Conservation (phyloP, 176 grass and related monocot species). For the Paspalum notatum region DNA sequence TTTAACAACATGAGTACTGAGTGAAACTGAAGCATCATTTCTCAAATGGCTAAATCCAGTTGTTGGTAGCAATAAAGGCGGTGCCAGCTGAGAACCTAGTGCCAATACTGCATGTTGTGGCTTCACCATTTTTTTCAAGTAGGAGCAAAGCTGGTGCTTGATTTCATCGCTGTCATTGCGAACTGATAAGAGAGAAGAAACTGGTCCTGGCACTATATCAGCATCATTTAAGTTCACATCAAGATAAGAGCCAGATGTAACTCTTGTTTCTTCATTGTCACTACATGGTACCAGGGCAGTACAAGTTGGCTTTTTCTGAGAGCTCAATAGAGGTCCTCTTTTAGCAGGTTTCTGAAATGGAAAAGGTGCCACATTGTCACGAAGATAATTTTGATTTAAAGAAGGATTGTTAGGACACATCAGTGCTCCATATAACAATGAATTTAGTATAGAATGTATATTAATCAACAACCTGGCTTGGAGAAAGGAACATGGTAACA, state of each 20-base stretch:
- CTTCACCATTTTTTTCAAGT: too few relatives aligned
- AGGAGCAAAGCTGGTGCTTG: background rate
- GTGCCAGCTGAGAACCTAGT: too few relatives aligned
- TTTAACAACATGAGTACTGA: background rate
- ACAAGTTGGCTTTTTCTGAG: constrained; percentile 3
- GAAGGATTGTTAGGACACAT: background rate
- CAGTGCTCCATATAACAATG: background rate
- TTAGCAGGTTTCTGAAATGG: constrained; percentile 35
- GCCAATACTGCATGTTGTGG: too few relatives aligned
- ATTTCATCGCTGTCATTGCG: constrained; percentile 5
- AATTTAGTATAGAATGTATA: too few relatives aligned
- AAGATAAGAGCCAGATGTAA: background rate
- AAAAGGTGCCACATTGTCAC: constrained; percentile 17
- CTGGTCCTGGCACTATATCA: background rate
- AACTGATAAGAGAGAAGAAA: background rate
- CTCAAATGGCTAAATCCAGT: background rate
- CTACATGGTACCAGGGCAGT: background rate
- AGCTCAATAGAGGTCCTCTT: background rate
- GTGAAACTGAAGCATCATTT: constrained; percentile 16
- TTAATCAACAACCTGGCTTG: background rate
- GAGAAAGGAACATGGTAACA: background rate
- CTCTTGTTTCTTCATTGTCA: background rate
- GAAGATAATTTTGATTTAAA: constrained; percentile 1
- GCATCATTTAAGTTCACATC: background rate
- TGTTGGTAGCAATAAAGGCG: background rate